A percentile compares a stretch with the other conserved stretches of the same genome.
Conservation (phyloP, 2,329 filamentous ascomycete species). For the Penicillium decumbens region DNA sequence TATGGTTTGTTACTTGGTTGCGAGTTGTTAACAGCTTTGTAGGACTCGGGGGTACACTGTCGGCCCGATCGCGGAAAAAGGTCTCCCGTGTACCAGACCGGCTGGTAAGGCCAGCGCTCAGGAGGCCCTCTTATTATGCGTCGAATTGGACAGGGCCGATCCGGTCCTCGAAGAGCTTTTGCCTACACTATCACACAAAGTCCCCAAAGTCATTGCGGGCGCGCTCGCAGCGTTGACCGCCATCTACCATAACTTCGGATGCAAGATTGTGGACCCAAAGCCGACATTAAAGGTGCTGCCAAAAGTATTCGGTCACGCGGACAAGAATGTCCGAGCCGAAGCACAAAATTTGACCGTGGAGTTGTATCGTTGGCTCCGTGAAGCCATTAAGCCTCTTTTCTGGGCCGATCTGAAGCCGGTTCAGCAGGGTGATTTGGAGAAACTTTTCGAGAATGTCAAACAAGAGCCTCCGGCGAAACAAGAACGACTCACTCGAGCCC, state of each 20-base stretch:
- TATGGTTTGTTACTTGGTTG: neutral
- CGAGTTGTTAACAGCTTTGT: constrained; percentile 8
- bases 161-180: constrained; percentile 88
- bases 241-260: constrained; percentile 91
- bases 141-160: constrained; percentile 81
- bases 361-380: constrained; percentile 92
- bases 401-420: constrained; percentile 94
- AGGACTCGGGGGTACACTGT: constrained; percentile 73
- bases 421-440: constrained; percentile 89
- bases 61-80: constrained; percentile 81
- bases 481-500: constrained; percentile 78
- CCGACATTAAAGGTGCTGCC: constrained; percentile 81
- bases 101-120: constrained; percentile 81
- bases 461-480: constrained; percentile 83
- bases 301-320: constrained; percentile 89
- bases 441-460: constrained; percentile 90
- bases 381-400: constrained; percentile 97
- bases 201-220: constrained; percentile 79
- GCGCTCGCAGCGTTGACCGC: constrained; percentile 71
- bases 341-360: constrained; percentile 88
- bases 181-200: constrained; percentile 77
- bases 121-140: constrained; percentile 80
- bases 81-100: constrained; percentile 77
- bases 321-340: constrained; percentile 96
- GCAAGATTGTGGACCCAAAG: constrained; percentile 90